Base-by-base conservation (phyloP, 768 basidiomycete species). In the Austroboletus eburneus region DNA sequence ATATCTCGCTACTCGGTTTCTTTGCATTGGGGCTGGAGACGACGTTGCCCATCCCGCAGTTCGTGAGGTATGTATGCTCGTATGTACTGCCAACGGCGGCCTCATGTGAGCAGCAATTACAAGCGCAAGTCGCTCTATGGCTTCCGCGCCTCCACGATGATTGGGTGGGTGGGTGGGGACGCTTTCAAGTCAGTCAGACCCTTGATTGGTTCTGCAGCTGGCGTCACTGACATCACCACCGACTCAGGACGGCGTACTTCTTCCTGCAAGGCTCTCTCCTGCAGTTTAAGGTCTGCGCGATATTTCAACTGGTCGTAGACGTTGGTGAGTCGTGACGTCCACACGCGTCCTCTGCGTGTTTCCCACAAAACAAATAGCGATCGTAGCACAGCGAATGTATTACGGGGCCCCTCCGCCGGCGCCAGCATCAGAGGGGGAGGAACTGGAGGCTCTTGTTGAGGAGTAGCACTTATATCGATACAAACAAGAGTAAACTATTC, bases 121-220 rank as follows among this genome's bases (percentile, higher is more conserved):
- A 80, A 79, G 43, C 85, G 82, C 57, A 78, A 78, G 34, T 90
- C 90, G 2, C 64, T 92, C 39, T 90, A 90, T 65, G 90, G 90
- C 29, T 92, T 92, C 67, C 79, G 89, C 27, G 76, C 80, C 65
- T 87, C 88, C 7, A 92, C 90, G 3, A 65, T 92, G 40, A 58
- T 90, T 29, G 90, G 90, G 24, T 91, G 90, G 90, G 69, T 79
- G 38, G 87, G 85, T 48, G 90, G 90, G 52, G 90, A 92, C 66
- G 65, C 79, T 16, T 91, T 88, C 78, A 92, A 92, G 90, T 89
- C 13, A 92, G 90, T 89, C 13, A 51, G 74, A 50, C 48, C 24
- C 41, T 38, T 33, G 56, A 34, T 45, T 39, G 43, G 21, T 48
- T 47, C 25, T 48, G 22, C 37, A 32, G 39, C 29, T 16, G 17